Conservation (phyloP, 2,329 filamentous ascomycete species). For the Aspergillus proliferans region DNA sequence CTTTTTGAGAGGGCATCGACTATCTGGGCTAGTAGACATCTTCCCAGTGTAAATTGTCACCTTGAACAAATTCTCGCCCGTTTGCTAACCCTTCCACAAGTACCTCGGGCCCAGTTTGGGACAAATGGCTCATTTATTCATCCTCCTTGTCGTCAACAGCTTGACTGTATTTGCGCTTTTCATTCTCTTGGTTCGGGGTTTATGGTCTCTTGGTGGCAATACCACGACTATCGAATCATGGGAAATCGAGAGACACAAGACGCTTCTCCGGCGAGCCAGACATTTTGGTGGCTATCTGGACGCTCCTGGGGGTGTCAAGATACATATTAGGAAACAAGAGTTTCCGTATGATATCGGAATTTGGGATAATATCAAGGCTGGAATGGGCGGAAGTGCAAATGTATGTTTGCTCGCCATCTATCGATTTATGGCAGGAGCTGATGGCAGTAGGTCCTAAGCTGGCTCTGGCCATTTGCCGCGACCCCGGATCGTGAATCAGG, state of each 20-base stretch:
- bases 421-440: not conserved
- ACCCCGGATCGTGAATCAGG: constrained; percentile 45
- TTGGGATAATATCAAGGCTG: constrained; percentile 52
- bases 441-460: constrained; percentile 40
- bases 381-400: constrained; percentile 52
- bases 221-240: constrained; percentile 60
- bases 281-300: constrained; percentile 53
- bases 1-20: constrained; percentile 47
- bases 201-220: constrained; percentile 53
- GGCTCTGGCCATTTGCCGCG: constrained; percentile 56
- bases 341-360: constrained; percentile 63
- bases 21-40: constrained; percentile 50
- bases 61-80: not conserved
- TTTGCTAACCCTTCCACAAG: constrained; percentile 24
- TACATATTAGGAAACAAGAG: constrained; percentile 54
- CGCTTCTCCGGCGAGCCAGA: constrained; percentile 40
- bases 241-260: constrained; percentile 49
- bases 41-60: constrained; percentile 49
- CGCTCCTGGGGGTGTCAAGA: constrained; percentile 49
- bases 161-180: constrained; percentile 51
- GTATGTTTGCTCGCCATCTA: constrained; percentile 18
- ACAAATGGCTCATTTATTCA: constrained; percentile 52
- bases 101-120: constrained; percentile 52
- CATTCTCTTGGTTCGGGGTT: constrained; percentile 49
- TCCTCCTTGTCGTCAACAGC: constrained; percentile 50